Evolutionary conservation across 2,329 filamentous ascomycete species (phyloP).

Genomic region (Aplosporella prunicola): DNA sequence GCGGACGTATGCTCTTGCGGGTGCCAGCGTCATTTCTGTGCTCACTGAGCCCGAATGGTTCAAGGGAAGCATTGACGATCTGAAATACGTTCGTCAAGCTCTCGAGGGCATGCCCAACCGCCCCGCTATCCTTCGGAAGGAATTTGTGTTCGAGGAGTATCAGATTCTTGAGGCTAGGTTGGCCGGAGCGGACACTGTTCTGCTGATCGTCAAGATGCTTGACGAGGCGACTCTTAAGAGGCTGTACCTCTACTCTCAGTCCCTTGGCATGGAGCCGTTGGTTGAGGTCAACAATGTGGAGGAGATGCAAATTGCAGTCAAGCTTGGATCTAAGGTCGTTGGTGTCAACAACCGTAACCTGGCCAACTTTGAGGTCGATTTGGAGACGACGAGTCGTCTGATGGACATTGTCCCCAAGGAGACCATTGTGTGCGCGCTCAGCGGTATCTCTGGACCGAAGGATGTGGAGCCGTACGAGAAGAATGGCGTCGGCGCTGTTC

Average conservation of each 20-base stretch:
- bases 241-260: conserved; percentile 80
- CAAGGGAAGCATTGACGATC: conserved; percentile 92
- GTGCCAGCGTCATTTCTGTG: conserved; percentile 96
- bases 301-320: conserved; percentile 82
- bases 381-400: conserved; percentile 80
- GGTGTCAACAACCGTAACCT: conserved; percentile 97
- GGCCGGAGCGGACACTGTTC: conserved; percentile 85
- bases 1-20: conserved; percentile 81
- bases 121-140: conserved; percentile 85
- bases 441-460: conserved; percentile 79
- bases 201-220: conserved; percentile 98
- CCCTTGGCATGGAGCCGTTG: conserved; percentile 90
- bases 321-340: conserved; percentile 80
- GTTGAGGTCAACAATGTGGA: conserved; percentile 93
- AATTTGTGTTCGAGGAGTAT: conserved; percentile 97
- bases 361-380: conserved; percentile 92
- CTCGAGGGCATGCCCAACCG: conserved; percentile 87
- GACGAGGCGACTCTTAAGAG: conserved; percentile 61
- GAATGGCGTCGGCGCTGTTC: conserved; percentile 82
- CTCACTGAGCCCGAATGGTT: conserved; percentile 98
- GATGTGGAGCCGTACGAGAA: conserved; percentile 82
- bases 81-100: conserved; percentile 76
- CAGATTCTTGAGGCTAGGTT: conserved; percentile 92
- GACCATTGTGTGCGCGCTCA: conserved; percentile 86
- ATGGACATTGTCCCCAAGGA: conserved; percentile 77